Base-by-base conservation (phyloP, 176 grass and related monocot species). In the Eleusine coracana region DNA sequence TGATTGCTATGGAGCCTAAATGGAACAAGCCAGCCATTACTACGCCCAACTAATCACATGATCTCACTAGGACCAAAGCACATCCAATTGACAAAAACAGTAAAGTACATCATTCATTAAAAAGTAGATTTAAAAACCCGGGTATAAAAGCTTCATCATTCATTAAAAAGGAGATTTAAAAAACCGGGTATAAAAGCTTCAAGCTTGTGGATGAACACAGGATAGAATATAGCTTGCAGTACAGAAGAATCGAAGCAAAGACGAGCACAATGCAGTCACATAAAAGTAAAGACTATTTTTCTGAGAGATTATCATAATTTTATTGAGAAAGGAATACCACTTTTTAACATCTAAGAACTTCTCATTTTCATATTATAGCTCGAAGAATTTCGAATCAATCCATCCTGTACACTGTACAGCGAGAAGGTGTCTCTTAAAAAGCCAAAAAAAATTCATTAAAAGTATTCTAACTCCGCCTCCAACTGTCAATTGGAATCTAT, bases 161-260 rank as follows among this genome's bases (percentile, higher is more conserved):
- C 59, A 40, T 86, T 21, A 58, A 23, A 36, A 81, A 78, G 21
- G 73, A 38, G 77, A 73, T 14, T 73, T 34, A 34, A 60, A 73
- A 90, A 79, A 79, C 60, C 78, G 86, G 68, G 80, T 79, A 64
- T 42, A 83, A 83, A 69, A 71, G 54, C 50, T 74, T 74, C 79
- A 69, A 71, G 63, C 50, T 68, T 79, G 74, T 23, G 13, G 50
- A 84, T 63, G 76, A 83, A 70, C 73, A 78, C 55, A 77, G 40
- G 44, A 64, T 64, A 55, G 80, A 76, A 87, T 79, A 52, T 90
- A n/a, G 25, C 68, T 44, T 87, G 64, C 61, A 71, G 36, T 52
- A 39, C 66, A 80, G 58, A 75, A 51, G 79, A 90, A 80, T 74
- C 25, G 63, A 83, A 45, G 18, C 25, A 29, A 87, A 21, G 31